Base-by-base conservation (phyloP, 192 early-diverging fungal species). In the Funneliformis mosseae region DNA sequence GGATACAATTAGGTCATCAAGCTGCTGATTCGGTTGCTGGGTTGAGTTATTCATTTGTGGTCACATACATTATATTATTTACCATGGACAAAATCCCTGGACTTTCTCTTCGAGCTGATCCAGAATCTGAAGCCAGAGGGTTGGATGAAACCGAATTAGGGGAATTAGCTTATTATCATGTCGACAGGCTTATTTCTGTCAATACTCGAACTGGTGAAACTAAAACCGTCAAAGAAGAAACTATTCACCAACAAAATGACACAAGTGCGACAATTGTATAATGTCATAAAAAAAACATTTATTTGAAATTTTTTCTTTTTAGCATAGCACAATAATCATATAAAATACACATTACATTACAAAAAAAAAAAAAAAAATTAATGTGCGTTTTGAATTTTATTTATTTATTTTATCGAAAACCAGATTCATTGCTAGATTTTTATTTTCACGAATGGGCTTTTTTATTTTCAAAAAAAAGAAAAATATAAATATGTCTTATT, bases 141-240 rank as follows among this genome's bases (percentile, higher is more conserved):
- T 81, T 93, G 43, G 96, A 98, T 83, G 76, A 92, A 21, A 85
- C 94, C 18, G 93, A 97, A 84, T 90, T 97, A 83, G 96, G 97
- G 50, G 95, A 96, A 83, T 55, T 83, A 10, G 84, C 84, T 48
- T 90, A 88, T 45, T 88, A 84, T 12, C 89, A 90, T 45, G 83
- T 87, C 5, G 81, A 85, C n/a, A 81, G 85, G n/a, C 81, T 88
- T 63, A 62, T 82, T 6, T 81, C 84, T 66, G 81, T 86, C 3
- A 83, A 88, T 38, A 64, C 86, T 9, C 45, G 74, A 27, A 75
- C 74, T 14, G 74, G 74, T 46, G 74, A 75, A 38, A 64, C 63
- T 9, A 64, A 64, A 64, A 64, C 23, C 2, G 27, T 64, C 4
- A 64, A 64, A 64, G 63, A 64, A 64, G 63, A 64, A 27, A 64